Evolutionary conservation across 495 filamentous ascomycete genomes (phyloP), one percentile per base, ranked within the genome.

Genomic region (Aspergillus saccharolyticus): DNA sequence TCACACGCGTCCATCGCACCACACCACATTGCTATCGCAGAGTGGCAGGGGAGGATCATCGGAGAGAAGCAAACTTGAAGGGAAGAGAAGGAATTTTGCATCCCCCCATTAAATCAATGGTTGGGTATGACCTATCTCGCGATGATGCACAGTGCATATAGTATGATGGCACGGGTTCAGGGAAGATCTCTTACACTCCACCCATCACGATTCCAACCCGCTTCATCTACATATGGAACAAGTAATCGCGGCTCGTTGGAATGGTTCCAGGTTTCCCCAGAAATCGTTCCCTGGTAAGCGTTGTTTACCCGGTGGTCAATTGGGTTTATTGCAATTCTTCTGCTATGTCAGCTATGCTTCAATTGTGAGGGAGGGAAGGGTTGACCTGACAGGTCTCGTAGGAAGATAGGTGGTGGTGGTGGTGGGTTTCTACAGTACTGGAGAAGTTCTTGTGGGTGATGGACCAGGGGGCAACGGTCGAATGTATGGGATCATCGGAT

Each of bases 251-350:
- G 25, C 25, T 28, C 9, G 25, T 28, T 28, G 20, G 47, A 30
- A 49, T 30, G 47, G 47, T 30, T 50, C 47, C 47, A 50, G 47
- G 47, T 25, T 50, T 50, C 47, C 47, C 47, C 47, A 50, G 22
- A 24, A 50, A 30, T 30, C 12, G 33, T 39, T 12, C 33, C 33
- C 12, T 39, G 33, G 33, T 39, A 39, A 12, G 33, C 14, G 33
- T 39, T 5, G 33, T 39, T 9, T 39, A 39, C 12, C 33, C 33
- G 7, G 33, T 5, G 33, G 33, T 39, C 7, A 39, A 39, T 4
- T 39, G 7, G 33, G 6, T 39, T 39, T 8, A 2, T 39, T 39
- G 6, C 9, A 4, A 28, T 9, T 9, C 14, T 39, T 39, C 33
- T 39, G 12, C 10, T 39, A 39, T 8, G 33, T 12, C 14, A 39